Base-by-base conservation (phyloP, 2,329 filamentous ascomycete species). In the Calonectria henricotiae region DNA sequence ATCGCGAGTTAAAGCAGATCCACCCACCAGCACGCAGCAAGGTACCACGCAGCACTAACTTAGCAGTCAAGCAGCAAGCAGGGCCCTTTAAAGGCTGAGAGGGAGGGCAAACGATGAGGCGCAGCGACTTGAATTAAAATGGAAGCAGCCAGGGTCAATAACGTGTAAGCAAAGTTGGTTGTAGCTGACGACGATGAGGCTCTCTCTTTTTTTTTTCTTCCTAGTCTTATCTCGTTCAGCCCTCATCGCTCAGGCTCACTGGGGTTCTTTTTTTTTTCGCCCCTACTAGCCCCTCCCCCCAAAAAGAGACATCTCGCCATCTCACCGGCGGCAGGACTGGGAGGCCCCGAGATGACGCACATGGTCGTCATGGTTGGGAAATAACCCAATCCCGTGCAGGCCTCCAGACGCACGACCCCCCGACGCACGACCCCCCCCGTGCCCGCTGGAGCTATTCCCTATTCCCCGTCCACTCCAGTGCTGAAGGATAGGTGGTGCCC, bases 301-400 rank as follows among this genome's bases (percentile, higher is more conserved):
- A 41, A 55, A 43, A 58, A 58, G 32, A 58, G 51, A 58, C 12
- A 25, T 61, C 27, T 37, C 23, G 55, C 55, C 55, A 12, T 30
- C 35, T 54, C 43, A 32, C 44, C 30, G 12, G 39, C 27, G 23
- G 39, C 25, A 44, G 44, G 37, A 20, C 47, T 25, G 25, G 37
- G 23, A 39, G 32, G 32, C 11, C 23, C 15, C 44, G 54, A 73
- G 7, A 75, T 80, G 79, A 79, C 78, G 78, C 77, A 80, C 78
- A 80, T 80, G 78, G 73, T 69, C 74, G 76, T 78, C 78, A 79
- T 79, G 73, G 75, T 76, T 74, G 73, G 74, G 71, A 68, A 65
- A 58, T 11, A 27, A 8, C 54, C 30, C 63, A 71, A 69, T 69
- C 75, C 75, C 70, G 76, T 76, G 74, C 75, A 71, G 30, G 32